A percentile compares a stretch with the other conserved stretches of the same genome.
Conservation (phyloP, 1,139 yeast species). For the Nakaseomyces glabratus region DNA sequence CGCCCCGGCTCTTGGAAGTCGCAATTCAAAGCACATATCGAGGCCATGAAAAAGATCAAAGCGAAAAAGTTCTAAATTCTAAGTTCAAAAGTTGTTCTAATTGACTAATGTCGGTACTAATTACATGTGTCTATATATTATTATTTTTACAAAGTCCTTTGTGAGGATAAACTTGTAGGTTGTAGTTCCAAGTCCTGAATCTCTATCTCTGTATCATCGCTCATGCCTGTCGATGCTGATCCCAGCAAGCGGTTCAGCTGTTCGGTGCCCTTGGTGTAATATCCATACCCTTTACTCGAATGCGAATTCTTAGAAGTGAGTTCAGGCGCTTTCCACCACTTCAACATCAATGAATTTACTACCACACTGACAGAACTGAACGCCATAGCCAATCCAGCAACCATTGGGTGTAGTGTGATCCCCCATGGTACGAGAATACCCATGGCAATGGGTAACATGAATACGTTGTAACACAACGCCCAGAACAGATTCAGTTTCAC, state of each 20-base stretch:
- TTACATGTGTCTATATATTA: too few relatives aligned
- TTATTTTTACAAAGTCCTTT: too few relatives aligned
- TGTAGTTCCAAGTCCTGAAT: slow-evolving; percentile 4
- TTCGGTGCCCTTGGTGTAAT: slow-evolving; percentile 3
- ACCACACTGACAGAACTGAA: slow-evolving; percentile 86
- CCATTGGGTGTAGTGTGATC: slow-evolving; percentile 71
- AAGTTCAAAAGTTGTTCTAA: too few relatives aligned
- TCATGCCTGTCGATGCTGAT: neutral
- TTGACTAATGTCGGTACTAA: too few relatives aligned
- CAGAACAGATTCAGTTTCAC: slow-evolving; percentile 76
- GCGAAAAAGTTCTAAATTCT: too few relatives aligned
- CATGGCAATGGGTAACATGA: slow-evolving; percentile 96
- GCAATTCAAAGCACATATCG: too few relatives aligned
- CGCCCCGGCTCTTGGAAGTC: too few relatives aligned
- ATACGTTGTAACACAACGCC: slow-evolving; percentile 75
- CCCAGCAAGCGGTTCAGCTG: slow-evolving; percentile 1
- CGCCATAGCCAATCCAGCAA: slow-evolving; percentile 93
- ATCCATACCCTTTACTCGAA: neutral
- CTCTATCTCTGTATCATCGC: neutral
- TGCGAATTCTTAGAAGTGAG: neutral
- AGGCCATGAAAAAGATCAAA: too few relatives aligned
- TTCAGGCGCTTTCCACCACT: slow-evolving; percentile 47
- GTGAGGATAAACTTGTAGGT: neutral
- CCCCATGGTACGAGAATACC: slow-evolving; percentile 77
- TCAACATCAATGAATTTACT: slow-evolving; percentile 62